Base-by-base conservation (phyloP, 331 rosid species). In the Saraca asoca region DNA sequence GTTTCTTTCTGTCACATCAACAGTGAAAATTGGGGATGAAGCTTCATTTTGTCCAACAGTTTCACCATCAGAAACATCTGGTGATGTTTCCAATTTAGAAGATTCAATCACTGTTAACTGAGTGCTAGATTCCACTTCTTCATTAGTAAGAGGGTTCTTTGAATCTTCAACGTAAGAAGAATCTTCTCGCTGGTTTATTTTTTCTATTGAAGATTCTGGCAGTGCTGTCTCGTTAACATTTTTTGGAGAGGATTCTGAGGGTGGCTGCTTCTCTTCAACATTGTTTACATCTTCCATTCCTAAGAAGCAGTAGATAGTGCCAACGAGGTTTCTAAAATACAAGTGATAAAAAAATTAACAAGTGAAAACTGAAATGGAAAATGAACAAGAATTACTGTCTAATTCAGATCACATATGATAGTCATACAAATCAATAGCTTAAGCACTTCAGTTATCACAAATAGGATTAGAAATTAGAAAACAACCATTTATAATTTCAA, bases 261-360 rank as follows among this genome's bases (percentile, higher is more conserved):
- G 64, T 31, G 82, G 70, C 35, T 82, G 70, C 70, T 68, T 58
- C 77, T 72, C 81, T 62, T 83, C 76, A 64, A 75, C 80, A 46
- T 63, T 65, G 74, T 76, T 81, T 66, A 68, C 75, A 77, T 79
- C 92, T 81, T 90, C 97, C 99, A 90, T 90, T 66, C 48, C 73
- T 43, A 65, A 62, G 69, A 71, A 57, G 73, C 73, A 63, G 60
- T 57, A 52, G 18, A 64, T 75, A 60, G 74, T 43, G 73, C 80
- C 49, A 62, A 55, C 19, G 49, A 59, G 38, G 79, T 64, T 60
- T 50, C 87, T 81, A 37, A 70, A 69, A 45, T 71, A 64, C 48
- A 68, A 51, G 56, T 29, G 46, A 77, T 6, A 72, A 71, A 58
- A 81, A 82, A 70, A 54, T 18, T 48, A 58, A 51, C 72, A 64